phyloP scores from a whole-genome alignment of 306 rosid species.

The Hippophae gyantsensis region DNA sequence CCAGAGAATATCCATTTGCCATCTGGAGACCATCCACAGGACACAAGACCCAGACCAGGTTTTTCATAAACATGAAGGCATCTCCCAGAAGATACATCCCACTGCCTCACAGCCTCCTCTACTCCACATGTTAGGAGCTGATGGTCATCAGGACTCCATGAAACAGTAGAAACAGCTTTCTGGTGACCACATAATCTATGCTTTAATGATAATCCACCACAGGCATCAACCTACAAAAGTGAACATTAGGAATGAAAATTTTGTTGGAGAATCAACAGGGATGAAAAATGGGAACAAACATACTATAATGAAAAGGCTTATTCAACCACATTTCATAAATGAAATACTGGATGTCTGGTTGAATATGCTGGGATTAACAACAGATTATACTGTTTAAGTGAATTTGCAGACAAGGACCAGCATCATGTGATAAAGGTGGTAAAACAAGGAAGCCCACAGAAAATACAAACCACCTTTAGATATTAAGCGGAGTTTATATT shows the following conservation, averaged over 20 bases:
- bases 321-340: too few species aligned
- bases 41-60: conserved; percentile 54
- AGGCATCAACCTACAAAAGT: conserved; percentile 46
- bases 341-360: too few species aligned
- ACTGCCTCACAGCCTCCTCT: conserved; percentile 83
- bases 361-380: too few species aligned
- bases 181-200: conserved; percentile 80
- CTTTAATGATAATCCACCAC: conserved; percentile 48
- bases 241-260: not conserved
- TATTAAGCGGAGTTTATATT: too few species aligned
- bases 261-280: not conserved
- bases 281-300: not conserved
- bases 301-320: too few species aligned
- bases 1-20: conserved; percentile 79
- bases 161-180: conserved; percentile 63
- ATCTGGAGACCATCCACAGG: conserved; percentile 91
- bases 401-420: too few species aligned
- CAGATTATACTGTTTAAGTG: too few species aligned
- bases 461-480: too few species aligned
- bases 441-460: too few species aligned
- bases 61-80: conserved; percentile 84
- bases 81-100: conserved; percentile 83
- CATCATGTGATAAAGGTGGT: too few species aligned
- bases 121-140: conserved; percentile 90
- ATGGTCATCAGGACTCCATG: conserved; percentile 87